A percentile compares a stretch with the other conserved stretches of the same genome.
These are phyloP conservation scores for Tagetes erecta DNA, from an alignment of 129 eudicot species.

Conservation along the genomic window DNA sequence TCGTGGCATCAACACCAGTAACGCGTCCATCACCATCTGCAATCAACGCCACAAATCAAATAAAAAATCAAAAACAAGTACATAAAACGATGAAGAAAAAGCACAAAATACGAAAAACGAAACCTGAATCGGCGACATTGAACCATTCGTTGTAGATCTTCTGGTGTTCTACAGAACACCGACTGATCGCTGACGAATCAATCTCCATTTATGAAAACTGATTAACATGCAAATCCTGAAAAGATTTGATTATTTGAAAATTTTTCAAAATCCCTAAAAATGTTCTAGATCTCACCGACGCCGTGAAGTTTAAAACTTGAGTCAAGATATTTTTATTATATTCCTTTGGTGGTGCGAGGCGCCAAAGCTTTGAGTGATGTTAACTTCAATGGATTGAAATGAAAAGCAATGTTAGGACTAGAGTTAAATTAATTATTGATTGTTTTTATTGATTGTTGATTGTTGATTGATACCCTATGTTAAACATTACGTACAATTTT, in stretches of 20 bases:
- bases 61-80: not conserved
- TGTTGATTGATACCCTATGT: not conserved
- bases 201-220: conserved; percentile 59
- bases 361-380: conserved; percentile 36
- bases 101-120: not conserved
- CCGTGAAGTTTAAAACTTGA: conserved; percentile 17
- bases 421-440: too few species aligned
- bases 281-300: conserved; percentile 31
- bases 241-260: not conserved
- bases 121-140: conserved; percentile 80
- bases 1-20: conserved; percentile 78
- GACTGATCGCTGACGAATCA: conserved; percentile 64
- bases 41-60: conserved; percentile 11
- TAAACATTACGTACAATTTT: not conserved
- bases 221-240: not conserved
- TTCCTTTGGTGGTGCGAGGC: conserved; percentile 28
- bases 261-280: conserved; percentile 23
- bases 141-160: conserved; percentile 91
- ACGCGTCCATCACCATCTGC: conserved; percentile 91
- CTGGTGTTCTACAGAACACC: conserved; percentile 81
- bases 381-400: not conserved
- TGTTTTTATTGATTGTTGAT: not conserved
- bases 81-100: not conserved
- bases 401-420: too few species aligned
- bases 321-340: conserved; percentile 29